phyloP scores from a whole-genome alignment of 345 rosid species.

The Arabis alpina region DNA sequence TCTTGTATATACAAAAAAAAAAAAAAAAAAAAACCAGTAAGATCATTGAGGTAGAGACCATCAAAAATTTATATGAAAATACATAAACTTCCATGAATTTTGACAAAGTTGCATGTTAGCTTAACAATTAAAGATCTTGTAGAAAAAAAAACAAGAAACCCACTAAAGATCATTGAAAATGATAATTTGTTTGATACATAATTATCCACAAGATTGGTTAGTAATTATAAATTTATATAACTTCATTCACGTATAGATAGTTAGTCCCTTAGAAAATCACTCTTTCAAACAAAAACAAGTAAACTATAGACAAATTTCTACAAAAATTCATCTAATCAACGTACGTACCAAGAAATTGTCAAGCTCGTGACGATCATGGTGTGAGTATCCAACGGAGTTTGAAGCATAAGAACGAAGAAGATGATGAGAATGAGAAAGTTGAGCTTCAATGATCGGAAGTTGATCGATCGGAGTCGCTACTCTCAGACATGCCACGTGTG shows the following conservation, averaged over 20 bases:
- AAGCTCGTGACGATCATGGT: slow-evolving; percentile 87
- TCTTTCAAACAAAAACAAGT: background rate
- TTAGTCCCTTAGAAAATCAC: slow-evolving; percentile 6
- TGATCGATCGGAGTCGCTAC: slow-evolving; percentile 98
- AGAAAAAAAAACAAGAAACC: background rate
- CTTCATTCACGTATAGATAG: background rate
- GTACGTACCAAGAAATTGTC: slow-evolving; percentile 84
- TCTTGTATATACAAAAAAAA: background rate
- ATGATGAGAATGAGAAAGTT: slow-evolving; percentile 83
- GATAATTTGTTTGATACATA: background rate
- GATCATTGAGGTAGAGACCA: background rate
- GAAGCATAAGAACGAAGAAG: slow-evolving; percentile 88
- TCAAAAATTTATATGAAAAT: background rate
- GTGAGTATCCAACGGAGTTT: slow-evolving; percentile 48
- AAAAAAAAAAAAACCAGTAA: background rate
- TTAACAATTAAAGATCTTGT: background rate
- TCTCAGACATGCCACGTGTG: slow-evolving; percentile 88
- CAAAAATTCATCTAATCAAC: background rate
- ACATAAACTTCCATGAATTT: background rate
- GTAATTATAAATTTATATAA: background rate
- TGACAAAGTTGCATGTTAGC: background rate
- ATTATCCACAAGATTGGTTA: background rate
- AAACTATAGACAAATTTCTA: background rate
- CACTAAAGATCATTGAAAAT: slow-evolving; percentile 4
- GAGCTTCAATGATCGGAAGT: slow-evolving; percentile 89